These are phyloP conservation scores for Metschnikowia sp. DNA, from an alignment of 805 yeast species.

Conservation along the genomic window DNA sequence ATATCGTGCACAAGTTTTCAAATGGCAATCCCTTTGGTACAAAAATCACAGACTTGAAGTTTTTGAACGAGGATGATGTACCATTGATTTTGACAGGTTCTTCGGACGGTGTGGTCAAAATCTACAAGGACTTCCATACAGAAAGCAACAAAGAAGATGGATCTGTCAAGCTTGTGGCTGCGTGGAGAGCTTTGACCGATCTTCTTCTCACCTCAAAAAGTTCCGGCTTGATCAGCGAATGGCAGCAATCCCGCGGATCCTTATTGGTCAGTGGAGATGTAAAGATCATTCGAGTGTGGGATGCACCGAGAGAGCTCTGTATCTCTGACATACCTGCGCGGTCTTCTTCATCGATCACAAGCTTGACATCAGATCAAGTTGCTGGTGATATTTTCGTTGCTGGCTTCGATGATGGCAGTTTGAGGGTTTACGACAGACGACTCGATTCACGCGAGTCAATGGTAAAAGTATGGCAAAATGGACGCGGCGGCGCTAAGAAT, in stretches of 20 bases:
- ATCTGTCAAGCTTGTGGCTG: slow-evolving; percentile 60
- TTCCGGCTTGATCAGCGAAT: slow-evolving; percentile 82
- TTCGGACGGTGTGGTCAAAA: slow-evolving; percentile 89
- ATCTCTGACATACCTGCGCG: slow-evolving; percentile 87
- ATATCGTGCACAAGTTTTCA: slow-evolving; percentile 63
- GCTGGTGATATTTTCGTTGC: slow-evolving; percentile 88
- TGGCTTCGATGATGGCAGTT: slow-evolving; percentile 87
- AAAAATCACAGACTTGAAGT: slow-evolving; percentile 78
- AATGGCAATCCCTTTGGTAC: slow-evolving; percentile 87
- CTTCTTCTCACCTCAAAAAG: slow-evolving; percentile 75
- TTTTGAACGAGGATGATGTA: slow-evolving; percentile 87
- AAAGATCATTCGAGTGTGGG: slow-evolving; percentile 89
- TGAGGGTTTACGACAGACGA: slow-evolving; percentile 89
- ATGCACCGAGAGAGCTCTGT: slow-evolving; percentile 90
- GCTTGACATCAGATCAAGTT: slow-evolving; percentile 91
- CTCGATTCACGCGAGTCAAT: slow-evolving; percentile 79
- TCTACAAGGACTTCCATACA: slow-evolving; percentile 70
- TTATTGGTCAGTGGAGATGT: slow-evolving; percentile 92
- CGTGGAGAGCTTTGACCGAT: slow-evolving; percentile 94
- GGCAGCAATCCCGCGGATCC: slow-evolving; percentile 96
- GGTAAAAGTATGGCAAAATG: slow-evolving; percentile 72
- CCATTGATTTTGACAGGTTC: slow-evolving; percentile 86
- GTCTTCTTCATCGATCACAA: slow-evolving; percentile 82
- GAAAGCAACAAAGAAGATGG: slow-evolving; percentile 23
- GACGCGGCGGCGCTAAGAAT: slow-evolving; percentile 22